A percentile compares a stretch with the other conserved stretches of the same genome.
Evolutionary conservation across 2,329 filamentous ascomycete species (phyloP).

Genomic region (Alternaria sp.): DNA sequence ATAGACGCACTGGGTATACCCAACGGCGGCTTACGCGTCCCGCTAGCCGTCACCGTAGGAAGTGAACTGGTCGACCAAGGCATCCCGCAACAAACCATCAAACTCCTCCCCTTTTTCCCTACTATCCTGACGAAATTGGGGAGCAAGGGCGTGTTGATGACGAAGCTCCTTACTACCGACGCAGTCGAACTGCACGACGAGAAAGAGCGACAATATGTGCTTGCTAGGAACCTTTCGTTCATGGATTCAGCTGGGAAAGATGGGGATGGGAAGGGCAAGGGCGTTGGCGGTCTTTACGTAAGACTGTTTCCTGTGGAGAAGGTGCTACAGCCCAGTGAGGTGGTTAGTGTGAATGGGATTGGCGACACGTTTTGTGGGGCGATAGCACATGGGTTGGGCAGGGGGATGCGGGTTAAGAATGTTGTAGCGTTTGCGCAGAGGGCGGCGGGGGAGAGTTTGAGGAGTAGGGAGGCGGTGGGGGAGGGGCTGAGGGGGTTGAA

Average conservation of each 20-base stretch:
- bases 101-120: constrained; percentile 87
- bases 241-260: constrained; percentile 48
- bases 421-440: constrained; percentile 81
- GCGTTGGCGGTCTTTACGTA: constrained; percentile 83
- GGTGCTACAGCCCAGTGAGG: constrained; percentile 64
- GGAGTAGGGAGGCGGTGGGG: constrained; percentile 75
- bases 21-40: constrained; percentile 70
- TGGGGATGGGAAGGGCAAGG: constrained; percentile 42
- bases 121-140: constrained; percentile 87
- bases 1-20: constrained; percentile 81
- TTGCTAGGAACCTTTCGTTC: constrained; percentile 62
- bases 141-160: constrained; percentile 74
- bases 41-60: constrained; percentile 72
- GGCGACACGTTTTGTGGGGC: constrained; percentile 93
- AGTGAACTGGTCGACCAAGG: constrained; percentile 75
- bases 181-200: constrained; percentile 71
- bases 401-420: constrained; percentile 61
- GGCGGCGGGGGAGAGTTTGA: constrained; percentile 79
- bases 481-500: constrained; percentile 53
- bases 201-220: constrained; percentile 71
- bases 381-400: constrained; percentile 76
- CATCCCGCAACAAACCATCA: constrained; percentile 80
- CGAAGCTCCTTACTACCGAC: constrained; percentile 69
- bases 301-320: constrained; percentile 69
- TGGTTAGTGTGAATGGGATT: constrained; percentile 91